Evolutionary conservation across 2,329 filamentous ascomycete genomes (phyloP).

Genomic region (Pseudocercospora ulei): DNA sequence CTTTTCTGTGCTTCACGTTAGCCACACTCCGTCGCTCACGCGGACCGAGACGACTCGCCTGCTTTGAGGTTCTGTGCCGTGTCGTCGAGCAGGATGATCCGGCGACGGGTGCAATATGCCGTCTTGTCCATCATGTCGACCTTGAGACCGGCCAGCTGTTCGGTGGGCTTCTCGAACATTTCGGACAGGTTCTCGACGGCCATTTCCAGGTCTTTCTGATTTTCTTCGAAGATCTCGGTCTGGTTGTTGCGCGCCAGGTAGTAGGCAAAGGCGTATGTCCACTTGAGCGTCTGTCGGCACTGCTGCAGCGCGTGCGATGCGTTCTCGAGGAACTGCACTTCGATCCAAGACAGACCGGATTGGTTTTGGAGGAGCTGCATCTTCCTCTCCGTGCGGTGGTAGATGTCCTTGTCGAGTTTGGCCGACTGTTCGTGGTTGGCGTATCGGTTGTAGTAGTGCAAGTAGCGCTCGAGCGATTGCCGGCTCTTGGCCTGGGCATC

Average conservation of each 20-base stretch:
- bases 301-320: slow-evolving; percentile 89
- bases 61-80: slow-evolving; percentile 86
- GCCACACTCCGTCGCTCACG: neutral
- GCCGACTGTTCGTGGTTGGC: slow-evolving; percentile 98
- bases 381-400: slow-evolving; percentile 94
- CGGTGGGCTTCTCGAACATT: slow-evolving; percentile 97
- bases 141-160: slow-evolving; percentile 74
- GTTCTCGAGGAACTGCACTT: slow-evolving; percentile 91
- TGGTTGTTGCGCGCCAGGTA: slow-evolving; percentile 93
- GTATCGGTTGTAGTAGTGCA: slow-evolving; percentile 98
- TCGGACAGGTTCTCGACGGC: slow-evolving; percentile 94
- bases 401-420: slow-evolving; percentile 91
- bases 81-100: slow-evolving; percentile 80
- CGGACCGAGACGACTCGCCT: slow-evolving; percentile 49
- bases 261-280: slow-evolving; percentile 98
- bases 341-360: slow-evolving; percentile 97
- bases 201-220: slow-evolving; percentile 95
- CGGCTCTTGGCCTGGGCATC: slow-evolving; percentile 86
- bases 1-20: slow-evolving; percentile 24
- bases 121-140: slow-evolving; percentile 99
- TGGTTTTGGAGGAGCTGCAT: slow-evolving; percentile 92
- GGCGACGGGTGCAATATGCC: slow-evolving; percentile 84
- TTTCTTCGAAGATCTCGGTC: slow-evolving; percentile 96
- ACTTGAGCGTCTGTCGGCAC: slow-evolving; percentile 96
- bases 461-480: slow-evolving; percentile 84